Evolutionary conservation across 768 basidiomycete species (phyloP), one percentile per base, ranked within the genome.

Genomic region (Neoboletus magnificus): DNA sequence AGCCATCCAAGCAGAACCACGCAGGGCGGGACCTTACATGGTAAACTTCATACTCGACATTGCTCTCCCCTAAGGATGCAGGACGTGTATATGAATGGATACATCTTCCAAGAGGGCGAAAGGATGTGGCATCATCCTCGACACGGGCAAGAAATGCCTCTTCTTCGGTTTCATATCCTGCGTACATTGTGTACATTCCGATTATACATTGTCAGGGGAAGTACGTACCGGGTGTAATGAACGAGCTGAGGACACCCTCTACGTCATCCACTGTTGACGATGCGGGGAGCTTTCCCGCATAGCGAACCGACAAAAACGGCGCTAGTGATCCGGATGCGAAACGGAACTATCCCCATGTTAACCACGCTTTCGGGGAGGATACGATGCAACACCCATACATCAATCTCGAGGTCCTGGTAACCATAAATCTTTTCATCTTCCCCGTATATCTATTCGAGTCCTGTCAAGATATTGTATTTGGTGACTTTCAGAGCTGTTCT

Each of bases 341-440:
- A 54, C 83, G 81, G 48, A 95, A 74, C 93, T 97, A 41, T 37
- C 43, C 4, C 6, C 44, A 42, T 50, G 48, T 63, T 27, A 62
- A 49, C 37, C 13, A 41, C 5, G 11, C 23, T 33, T 32, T 48
- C 8, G 40, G 33, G 50, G 25, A 52, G 27, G 48, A 29, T 48
- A 18, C 29, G 35, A 48, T n/a, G 13, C 15, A 43, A 36, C 18
- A 15, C 45, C 73, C 85, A 58, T 66, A 97, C 94, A 67, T 96
- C 84, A 62, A 98, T 87, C 27, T 80, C 69, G 33, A 99, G 79
- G 65, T 87, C 87, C 58, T 84, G 81, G 73, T 97, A 98, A 2
- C 96, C 96, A 69, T 96, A 98, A 53, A 98, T 87, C 74, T 87
- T 94, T 74, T 99, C 94, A 50, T 96, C 90, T 64, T 98, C 93